Conservation (phyloP, 371 early-diverging fungal species). For the Mortierella polycephala region DNA sequence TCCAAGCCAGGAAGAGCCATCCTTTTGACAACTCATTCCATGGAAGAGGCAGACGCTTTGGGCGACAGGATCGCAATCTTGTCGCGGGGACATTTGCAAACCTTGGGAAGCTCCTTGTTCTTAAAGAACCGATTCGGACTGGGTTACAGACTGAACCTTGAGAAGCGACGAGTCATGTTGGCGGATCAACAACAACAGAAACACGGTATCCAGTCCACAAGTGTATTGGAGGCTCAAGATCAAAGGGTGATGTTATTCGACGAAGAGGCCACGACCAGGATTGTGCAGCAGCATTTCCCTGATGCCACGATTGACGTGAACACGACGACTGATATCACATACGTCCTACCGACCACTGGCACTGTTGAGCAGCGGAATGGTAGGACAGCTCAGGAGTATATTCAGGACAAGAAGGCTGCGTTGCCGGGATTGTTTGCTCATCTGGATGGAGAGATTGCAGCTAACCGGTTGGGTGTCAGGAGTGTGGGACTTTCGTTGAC, state of each 20-base stretch:
- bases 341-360: conserved; percentile 41
- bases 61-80: conserved; percentile 75
- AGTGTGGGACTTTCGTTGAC: conserved; percentile 64
- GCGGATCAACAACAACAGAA: conserved; percentile 35
- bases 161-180: conserved; percentile 55
- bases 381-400: conserved; percentile 36
- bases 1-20: conserved; percentile 70
- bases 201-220: conserved; percentile 15
- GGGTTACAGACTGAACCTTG: conserved; percentile 55
- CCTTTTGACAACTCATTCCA: conserved; percentile 74
- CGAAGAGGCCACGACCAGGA: conserved; percentile 21
- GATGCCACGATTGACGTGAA: conserved; percentile 44
- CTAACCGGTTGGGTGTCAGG: conserved; percentile 38
- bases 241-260: conserved; percentile 30
- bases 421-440: conserved; percentile 49
- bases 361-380: conserved; percentile 33
- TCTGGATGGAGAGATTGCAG: conserved; percentile 45
- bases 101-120: conserved; percentile 56
- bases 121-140: conserved; percentile 58
- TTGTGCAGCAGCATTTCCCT: conserved; percentile 46
- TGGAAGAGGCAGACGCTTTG: conserved; percentile 80
- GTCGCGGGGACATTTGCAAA: conserved; percentile 67
- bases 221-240: conserved; percentile 5
- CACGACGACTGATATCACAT: conserved; percentile 43
- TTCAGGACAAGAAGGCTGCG: conserved; percentile 37